These are phyloP conservation scores for Leccinum uliginosum DNA, from an alignment of 768 basidiomycete genomes.

Conservation along the genomic window DNA sequence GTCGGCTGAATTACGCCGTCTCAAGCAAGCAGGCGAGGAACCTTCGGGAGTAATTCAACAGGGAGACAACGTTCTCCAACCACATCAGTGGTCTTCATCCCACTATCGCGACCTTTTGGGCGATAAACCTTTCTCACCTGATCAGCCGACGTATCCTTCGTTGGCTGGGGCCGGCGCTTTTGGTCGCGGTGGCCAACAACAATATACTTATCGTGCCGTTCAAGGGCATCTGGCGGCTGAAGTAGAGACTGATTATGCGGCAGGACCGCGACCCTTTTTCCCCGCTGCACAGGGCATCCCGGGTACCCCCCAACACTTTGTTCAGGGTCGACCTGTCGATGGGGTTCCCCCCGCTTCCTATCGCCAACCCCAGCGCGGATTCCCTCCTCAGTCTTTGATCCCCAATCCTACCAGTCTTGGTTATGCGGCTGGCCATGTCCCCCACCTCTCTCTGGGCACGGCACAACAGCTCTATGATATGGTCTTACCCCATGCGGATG, in stretches of 20 bases:
- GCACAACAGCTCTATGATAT: slow-evolving; percentile 79
- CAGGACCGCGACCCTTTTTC: slow-evolving; percentile 55
- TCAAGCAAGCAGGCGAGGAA: slow-evolving; percentile 62
- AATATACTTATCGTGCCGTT: slow-evolving; percentile 48
- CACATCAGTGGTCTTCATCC: slow-evolving; percentile 49
- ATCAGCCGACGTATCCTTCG: slow-evolving; percentile 63
- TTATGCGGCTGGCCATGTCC: slow-evolving; percentile 52
- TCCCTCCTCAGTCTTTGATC: slow-evolving; percentile 52
- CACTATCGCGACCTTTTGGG: slow-evolving; percentile 44
- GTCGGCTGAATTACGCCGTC: slow-evolving; percentile 65
- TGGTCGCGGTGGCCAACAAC: slow-evolving; percentile 51
- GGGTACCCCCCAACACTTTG: slow-evolving; percentile 42
- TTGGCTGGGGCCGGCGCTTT: slow-evolving; percentile 44
- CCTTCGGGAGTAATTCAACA: slow-evolving; percentile 27
- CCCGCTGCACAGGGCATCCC: slow-evolving; percentile 38
- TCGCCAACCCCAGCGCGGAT: slow-evolving; percentile 58
- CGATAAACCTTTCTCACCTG: slow-evolving; percentile 41
- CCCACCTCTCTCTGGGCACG: slow-evolving; percentile 67
- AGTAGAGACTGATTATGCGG: slow-evolving; percentile 49
- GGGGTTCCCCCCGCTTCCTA: slow-evolving; percentile 45
- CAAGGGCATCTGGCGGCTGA: slow-evolving; percentile 25
- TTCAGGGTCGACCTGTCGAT: slow-evolving; percentile 50
- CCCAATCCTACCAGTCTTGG: slow-evolving; percentile 51
- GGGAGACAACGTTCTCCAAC: slow-evolving; percentile 36
- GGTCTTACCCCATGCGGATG: slow-evolving; percentile 53